These are phyloP conservation scores for Arthrobotrys pseudoclavata DNA, from an alignment of 2,329 filamentous ascomycete species.

Conservation along the genomic window DNA sequence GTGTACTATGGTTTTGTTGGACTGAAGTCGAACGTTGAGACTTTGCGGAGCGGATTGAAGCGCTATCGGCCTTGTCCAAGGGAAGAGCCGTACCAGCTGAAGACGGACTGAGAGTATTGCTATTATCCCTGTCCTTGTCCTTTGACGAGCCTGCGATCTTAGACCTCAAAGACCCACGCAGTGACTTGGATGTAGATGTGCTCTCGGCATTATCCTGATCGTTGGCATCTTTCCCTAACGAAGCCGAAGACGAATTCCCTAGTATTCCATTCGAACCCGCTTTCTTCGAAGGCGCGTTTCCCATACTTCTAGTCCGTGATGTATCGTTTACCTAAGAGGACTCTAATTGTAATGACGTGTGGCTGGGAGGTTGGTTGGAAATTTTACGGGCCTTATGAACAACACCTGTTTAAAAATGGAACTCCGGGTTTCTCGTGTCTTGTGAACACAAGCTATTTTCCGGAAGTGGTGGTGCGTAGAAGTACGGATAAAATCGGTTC, in stretches of 20 bases:
- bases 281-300: constrained; percentile 63
- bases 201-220: constrained; percentile 56
- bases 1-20: constrained; percentile 35
- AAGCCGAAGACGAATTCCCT: constrained; percentile 46
- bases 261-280: constrained; percentile 59
- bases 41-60: constrained; percentile 60
- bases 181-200: constrained; percentile 61
- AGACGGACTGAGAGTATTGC: constrained; percentile 58
- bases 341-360: constrained; percentile 24
- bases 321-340: constrained; percentile 23
- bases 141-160: constrained; percentile 62
- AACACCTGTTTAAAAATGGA: constrained; percentile 36
- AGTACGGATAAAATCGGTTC: constrained; percentile 58
- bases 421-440: constrained; percentile 27
- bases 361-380: constrained; percentile 17
- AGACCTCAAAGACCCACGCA: constrained; percentile 62
- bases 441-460: constrained; percentile 42
- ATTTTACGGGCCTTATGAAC: constrained; percentile 42
- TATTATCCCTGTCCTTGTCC: constrained; percentile 60
- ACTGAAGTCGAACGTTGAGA: constrained; percentile 61
- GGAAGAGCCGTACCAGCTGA: constrained; percentile 51
- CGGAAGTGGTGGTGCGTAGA: constrained; percentile 36
- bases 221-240: constrained; percentile 52
- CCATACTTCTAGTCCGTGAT: constrained; percentile 60
- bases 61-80: constrained; percentile 60